Percentiles rank a stretch among this genome's conserved stretches.
phyloP scores from a whole-genome alignment of 352 stramenopile species.

The Peronospora farinosa region DNA sequence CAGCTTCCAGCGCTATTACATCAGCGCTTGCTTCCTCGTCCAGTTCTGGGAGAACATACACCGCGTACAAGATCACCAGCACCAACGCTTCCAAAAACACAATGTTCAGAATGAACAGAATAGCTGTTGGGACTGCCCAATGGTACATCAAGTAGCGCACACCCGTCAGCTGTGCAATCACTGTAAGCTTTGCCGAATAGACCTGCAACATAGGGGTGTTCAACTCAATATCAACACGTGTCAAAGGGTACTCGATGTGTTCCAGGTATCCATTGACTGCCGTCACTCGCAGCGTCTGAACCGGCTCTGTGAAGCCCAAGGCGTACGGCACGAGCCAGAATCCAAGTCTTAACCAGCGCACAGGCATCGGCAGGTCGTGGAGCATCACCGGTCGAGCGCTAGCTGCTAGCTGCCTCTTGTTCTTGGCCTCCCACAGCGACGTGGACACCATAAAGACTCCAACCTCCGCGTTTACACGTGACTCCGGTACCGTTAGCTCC shows the following conservation, averaged over 20 bases:
- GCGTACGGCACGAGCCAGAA: slow-evolving; percentile 52
- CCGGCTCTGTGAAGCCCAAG: slow-evolving; percentile 48
- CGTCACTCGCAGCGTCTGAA: slow-evolving; percentile 44
- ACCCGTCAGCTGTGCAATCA: slow-evolving; percentile 76
- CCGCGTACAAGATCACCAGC: slow-evolving; percentile 59
- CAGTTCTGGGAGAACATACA: slow-evolving; percentile 49
- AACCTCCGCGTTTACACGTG: slow-evolving; percentile 49
- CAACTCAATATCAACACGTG: slow-evolving; percentile 41
- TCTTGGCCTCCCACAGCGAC: slow-evolving; percentile 21
- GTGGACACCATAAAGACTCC: slow-evolving; percentile 78
- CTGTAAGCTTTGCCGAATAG: slow-evolving; percentile 64
- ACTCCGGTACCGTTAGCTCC: slow-evolving; percentile 64
- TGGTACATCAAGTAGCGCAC: slow-evolving; percentile 85
- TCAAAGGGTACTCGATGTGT: slow-evolving; percentile 45
- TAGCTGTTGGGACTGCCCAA: slow-evolving; percentile 25
- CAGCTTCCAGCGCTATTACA: slow-evolving; percentile 17
- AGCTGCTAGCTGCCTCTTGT: slow-evolving; percentile 29
- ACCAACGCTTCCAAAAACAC: slow-evolving; percentile 60
- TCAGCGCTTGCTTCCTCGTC: slow-evolving; percentile 21
- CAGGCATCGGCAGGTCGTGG: slow-evolving; percentile 49
- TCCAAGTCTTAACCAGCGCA: slow-evolving; percentile 40
- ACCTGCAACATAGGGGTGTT: slow-evolving; percentile 71
- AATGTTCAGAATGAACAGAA: slow-evolving; percentile 29
- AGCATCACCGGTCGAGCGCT: slow-evolving; percentile 60
- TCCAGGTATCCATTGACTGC: slow-evolving; percentile 70